Evolutionary conservation across 495 filamentous ascomycete genomes (phyloP).

Genomic region (Aspergillus incahuasiensis): DNA sequence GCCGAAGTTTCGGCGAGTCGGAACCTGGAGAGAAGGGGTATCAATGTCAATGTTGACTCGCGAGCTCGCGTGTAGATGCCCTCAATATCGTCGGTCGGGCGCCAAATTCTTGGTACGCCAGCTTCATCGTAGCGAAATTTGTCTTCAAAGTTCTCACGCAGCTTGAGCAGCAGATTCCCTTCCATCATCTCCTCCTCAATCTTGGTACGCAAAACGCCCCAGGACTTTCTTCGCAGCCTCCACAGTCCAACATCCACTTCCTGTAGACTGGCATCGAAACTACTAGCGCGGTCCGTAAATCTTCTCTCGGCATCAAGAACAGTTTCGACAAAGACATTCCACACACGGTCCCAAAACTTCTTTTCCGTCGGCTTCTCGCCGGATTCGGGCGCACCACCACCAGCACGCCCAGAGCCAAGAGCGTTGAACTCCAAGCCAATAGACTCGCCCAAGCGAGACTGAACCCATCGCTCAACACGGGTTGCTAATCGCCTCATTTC

Average conservation of each 20-base stretch:
- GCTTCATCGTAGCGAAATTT: constrained; percentile 97
- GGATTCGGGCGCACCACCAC: constrained; percentile 69
- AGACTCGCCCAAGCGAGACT: constrained; percentile 77
- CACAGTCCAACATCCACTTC: constrained; percentile 93
- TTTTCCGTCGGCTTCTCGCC: constrained; percentile 74
- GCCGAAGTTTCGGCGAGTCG: constrained; percentile 61
- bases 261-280: constrained; percentile 86
- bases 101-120: constrained; percentile 94
- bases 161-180: constrained; percentile 89
- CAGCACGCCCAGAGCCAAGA: constrained; percentile 78
- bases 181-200: constrained; percentile 98
- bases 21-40: constrained; percentile 86
- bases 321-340: constrained; percentile 79
- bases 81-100: constrained; percentile 95
- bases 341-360: constrained; percentile 93
- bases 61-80: constrained; percentile 85
- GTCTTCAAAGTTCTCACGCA: constrained; percentile 97
- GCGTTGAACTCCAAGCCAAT: constrained; percentile 93
- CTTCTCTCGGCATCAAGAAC: constrained; percentile 78
- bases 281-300: constrained; percentile 81
- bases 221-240: constrained; percentile 86
- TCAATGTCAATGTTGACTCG: constrained; percentile 82
- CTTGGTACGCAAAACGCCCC: constrained; percentile 82
- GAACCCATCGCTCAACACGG: constrained; percentile 88
- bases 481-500: constrained; percentile 92